phyloP scores from a whole-genome alignment of 1,284 basidiomycete genomes.

The Filobasidium uniguttulatum region DNA sequence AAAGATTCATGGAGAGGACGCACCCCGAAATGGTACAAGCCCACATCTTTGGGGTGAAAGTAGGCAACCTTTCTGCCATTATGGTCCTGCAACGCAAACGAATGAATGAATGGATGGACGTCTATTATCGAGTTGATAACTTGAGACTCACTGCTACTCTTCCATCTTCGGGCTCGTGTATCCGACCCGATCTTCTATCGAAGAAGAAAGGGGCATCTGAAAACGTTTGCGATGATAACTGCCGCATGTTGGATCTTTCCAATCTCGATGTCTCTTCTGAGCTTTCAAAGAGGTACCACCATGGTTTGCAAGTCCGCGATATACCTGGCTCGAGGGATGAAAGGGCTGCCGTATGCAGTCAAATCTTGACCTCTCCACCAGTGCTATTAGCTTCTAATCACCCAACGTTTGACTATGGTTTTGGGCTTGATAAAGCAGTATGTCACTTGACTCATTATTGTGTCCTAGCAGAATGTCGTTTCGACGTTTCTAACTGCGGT shows the following conservation, averaged over 20 bases:
- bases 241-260: not conserved
- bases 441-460: too few species aligned
- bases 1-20: slow-evolving; percentile 20
- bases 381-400: too few species aligned
- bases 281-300: too few species aligned
- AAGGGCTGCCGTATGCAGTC: too few species aligned
- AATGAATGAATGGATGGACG: not conserved
- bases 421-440: too few species aligned
- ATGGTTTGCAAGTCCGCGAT: too few species aligned
- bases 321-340: too few species aligned
- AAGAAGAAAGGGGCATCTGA: slow-evolving; percentile 37
- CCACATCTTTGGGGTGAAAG: slow-evolving; percentile 87
- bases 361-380: too few species aligned
- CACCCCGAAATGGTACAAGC: slow-evolving; percentile 90
- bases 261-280: too few species aligned
- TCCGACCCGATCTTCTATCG: slow-evolving; percentile 26
- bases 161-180: slow-evolving; percentile 27
- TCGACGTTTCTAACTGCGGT: too few species aligned
- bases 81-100: slow-evolving; percentile 48
- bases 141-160: slow-evolving; percentile 26
- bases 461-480: too few species aligned
- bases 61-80: slow-evolving; percentile 82
- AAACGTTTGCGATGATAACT: slow-evolving; percentile 23
- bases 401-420: too few species aligned
- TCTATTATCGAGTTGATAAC: slow-evolving; percentile 1